Percentiles rank a stretch among this genome's conserved stretches.
phyloP scores from a whole-genome alignment of 192 early-diverging fungal genomes.

The Umbelopsis sp. region DNA sequence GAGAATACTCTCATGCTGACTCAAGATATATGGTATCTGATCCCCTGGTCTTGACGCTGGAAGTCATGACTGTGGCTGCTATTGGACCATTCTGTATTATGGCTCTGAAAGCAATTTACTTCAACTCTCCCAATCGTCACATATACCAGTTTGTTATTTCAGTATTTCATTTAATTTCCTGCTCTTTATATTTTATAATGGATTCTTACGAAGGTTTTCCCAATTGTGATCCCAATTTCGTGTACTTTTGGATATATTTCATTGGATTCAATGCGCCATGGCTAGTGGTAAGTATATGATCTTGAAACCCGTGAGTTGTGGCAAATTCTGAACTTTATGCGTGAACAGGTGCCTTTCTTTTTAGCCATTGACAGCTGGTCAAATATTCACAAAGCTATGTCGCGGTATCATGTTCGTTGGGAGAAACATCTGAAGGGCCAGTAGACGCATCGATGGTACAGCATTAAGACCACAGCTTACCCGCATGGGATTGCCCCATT shows the following conservation, averaged over 20 bases:
- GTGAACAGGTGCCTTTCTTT: neutral
- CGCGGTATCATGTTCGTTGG: slow-evolving; percentile 9
- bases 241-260: slow-evolving; percentile 94
- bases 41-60: slow-evolving; percentile 82
- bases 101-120: slow-evolving; percentile 57
- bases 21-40: slow-evolving; percentile 88
- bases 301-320: neutral
- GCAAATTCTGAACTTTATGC: neutral
- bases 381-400: neutral
- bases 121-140: slow-evolving; percentile 56
- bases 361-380: neutral
- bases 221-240: slow-evolving; percentile 71
- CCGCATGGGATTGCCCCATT: too few species aligned
- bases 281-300: slow-evolving; percentile 57
- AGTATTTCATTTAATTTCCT: slow-evolving; percentile 80
- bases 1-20: slow-evolving; percentile 89
- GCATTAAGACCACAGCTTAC: too few species aligned
- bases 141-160: slow-evolving; percentile 62
- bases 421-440: neutral
- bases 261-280: slow-evolving; percentile 80
- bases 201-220: slow-evolving; percentile 67
- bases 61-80: slow-evolving; percentile 80
- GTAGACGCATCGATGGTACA: neutral
- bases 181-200: slow-evolving; percentile 81
- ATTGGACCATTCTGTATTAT: slow-evolving; percentile 64